Evolutionary conservation across 257 asterid genomes (phyloP).

Genomic region (Avicennia marina): DNA sequence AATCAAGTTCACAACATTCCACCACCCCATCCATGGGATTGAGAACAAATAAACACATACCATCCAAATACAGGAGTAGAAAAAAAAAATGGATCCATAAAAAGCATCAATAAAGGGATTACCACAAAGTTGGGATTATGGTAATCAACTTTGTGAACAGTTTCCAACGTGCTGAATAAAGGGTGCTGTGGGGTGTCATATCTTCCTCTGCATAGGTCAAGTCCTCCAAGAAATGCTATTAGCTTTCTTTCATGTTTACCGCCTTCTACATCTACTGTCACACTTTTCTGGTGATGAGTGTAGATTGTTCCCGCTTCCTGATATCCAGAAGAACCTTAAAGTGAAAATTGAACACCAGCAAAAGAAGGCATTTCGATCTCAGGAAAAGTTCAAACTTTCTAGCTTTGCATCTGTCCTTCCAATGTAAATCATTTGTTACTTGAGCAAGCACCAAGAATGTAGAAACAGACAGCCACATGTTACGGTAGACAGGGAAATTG

Average conservation of each 20-base stretch:
- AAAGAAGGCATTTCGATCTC: no score
- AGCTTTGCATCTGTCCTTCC: neutral
- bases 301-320: constrained; percentile 92
- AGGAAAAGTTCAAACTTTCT: no score
- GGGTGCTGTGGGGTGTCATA: constrained; percentile 81
- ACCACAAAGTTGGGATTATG: constrained; percentile 88
- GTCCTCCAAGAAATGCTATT: constrained; percentile 83
- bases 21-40: neutral
- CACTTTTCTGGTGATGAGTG: constrained; percentile 94
- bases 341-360: no score
- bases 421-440: no score
- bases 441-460: no score
- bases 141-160: constrained; percentile 74
- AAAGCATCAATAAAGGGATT: constrained; percentile 13
- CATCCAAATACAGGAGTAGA: neutral
- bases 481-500: no score
- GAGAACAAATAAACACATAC: neutral
- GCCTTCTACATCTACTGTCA: constrained; percentile 71
- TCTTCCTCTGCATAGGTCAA: constrained; percentile 88
- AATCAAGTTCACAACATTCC: neutral
- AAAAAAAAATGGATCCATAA: neutral
- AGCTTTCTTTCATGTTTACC: constrained; percentile 53
- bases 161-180: constrained; percentile 55
- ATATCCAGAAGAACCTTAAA: constrained; percentile 13
- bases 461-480: no score